phyloP scores from a whole-genome alignment of 1,139 yeast genomes.

The Blastobotrys proliferans region DNA sequence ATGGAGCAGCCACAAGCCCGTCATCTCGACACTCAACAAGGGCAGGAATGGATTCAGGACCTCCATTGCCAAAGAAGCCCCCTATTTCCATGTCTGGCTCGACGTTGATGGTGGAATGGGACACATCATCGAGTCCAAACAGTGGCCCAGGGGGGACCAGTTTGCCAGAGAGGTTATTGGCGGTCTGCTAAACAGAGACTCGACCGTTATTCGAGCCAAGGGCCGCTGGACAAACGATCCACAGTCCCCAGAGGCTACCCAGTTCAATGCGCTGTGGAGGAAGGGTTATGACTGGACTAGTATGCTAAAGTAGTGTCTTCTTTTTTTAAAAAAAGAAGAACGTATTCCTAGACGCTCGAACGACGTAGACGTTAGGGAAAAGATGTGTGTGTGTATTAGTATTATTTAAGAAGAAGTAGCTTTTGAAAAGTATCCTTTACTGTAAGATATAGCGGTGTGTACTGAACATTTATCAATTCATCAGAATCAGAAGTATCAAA shows the following conservation, averaged over 20 bases:
- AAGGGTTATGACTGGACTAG: slow-evolving; percentile 8
- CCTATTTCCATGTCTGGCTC: slow-evolving; percentile 50
- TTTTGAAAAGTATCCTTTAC: slow-evolving; percentile 12
- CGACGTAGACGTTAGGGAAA: no score
- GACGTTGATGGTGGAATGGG: slow-evolving; percentile 46
- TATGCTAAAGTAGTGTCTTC: neutral
- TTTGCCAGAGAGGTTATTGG: slow-evolving; percentile 46
- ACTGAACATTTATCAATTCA: slow-evolving; percentile 18
- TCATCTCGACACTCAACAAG: slow-evolving; percentile 35
- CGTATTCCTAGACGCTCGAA: no score
- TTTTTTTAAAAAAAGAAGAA: slow-evolving; percentile 1
- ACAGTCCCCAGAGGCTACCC: neutral
- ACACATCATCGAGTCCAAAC: slow-evolving; percentile 42
- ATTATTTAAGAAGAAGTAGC: slow-evolving; percentile 5
- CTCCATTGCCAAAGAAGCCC: slow-evolving; percentile 45
- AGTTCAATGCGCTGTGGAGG: slow-evolving; percentile 6
- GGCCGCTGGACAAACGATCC: slow-evolving; percentile 29
- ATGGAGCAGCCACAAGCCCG: slow-evolving; percentile 39
- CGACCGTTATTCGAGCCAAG: slow-evolving; percentile 31
- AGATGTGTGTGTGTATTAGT: no score
- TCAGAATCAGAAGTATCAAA: slow-evolving; percentile 22
- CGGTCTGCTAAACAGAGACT: slow-evolving; percentile 40
- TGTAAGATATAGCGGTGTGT: slow-evolving; percentile 20
- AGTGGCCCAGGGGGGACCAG: slow-evolving; percentile 45
- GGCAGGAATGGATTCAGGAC: slow-evolving; percentile 37